phyloP scores from a whole-genome alignment of 179 eudicot genomes.

The Patellifolia procumbens region DNA sequence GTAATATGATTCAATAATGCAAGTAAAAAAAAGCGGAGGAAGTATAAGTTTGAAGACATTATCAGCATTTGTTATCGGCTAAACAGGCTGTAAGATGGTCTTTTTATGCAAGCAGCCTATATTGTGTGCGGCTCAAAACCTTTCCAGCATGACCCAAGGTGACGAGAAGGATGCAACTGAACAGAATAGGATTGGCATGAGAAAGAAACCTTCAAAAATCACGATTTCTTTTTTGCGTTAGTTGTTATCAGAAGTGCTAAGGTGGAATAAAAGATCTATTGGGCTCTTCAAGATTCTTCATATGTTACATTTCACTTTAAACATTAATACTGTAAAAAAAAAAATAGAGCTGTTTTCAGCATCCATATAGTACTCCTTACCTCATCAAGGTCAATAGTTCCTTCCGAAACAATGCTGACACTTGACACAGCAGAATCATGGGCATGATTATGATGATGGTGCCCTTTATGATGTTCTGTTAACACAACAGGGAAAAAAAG shows the following conservation, averaged over 20 bases:
- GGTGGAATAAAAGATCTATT: not conserved
- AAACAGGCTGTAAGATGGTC: too few relatives aligned
- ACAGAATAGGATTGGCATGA: not conserved
- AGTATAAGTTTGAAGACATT: too few relatives aligned
- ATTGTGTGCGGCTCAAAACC: not conserved
- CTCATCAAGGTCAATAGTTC: constrained; percentile 84
- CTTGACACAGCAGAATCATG: constrained; percentile 81
- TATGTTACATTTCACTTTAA: not conserved
- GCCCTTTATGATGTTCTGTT: constrained; percentile 66
- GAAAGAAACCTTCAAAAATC: not conserved
- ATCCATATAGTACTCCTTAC: constrained; percentile 38
- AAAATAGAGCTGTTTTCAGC: not conserved
- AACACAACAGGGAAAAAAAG: constrained; percentile 1
- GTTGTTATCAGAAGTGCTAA: not conserved
- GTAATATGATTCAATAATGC: too few relatives aligned
- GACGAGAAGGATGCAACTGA: not conserved
- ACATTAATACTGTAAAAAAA: not conserved
- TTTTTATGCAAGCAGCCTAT: not conserved
- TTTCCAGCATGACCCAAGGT: not conserved
- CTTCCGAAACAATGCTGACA: constrained; percentile 88
- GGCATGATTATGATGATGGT: constrained; percentile 43
- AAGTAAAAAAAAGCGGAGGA: too few relatives aligned
- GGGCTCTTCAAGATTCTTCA: not conserved
- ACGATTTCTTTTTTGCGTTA: not conserved
- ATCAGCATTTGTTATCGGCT: too few relatives aligned